These are phyloP conservation scores for Psidium guajava DNA, from an alignment of 345 rosid genomes.

Conservation along the genomic window DNA sequence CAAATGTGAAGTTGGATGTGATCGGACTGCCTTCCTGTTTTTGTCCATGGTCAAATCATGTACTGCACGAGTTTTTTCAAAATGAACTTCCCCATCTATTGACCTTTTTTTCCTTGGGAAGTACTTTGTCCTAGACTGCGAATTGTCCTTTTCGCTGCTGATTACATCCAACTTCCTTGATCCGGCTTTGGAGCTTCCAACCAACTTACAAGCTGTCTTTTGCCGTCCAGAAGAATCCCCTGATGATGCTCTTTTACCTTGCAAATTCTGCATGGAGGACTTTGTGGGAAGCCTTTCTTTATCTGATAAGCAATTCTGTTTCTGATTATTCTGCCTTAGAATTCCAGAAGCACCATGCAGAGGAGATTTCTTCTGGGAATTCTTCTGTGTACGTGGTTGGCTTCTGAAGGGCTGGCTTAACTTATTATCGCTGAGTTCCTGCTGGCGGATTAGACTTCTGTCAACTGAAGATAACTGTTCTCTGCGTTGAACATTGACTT, in stretches of 20 bases:
- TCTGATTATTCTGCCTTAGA: slow-evolving; percentile 83
- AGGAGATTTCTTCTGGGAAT: slow-evolving; percentile 35
- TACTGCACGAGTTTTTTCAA: slow-evolving; percentile 24
- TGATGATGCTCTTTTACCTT: slow-evolving; percentile 25
- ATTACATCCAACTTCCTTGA: slow-evolving; percentile 40
- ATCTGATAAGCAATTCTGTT: slow-evolving; percentile 50
- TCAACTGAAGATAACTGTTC: slow-evolving; percentile 36
- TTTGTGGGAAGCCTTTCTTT: slow-evolving; percentile 38
- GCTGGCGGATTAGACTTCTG: slow-evolving; percentile 23
- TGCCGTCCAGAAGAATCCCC: slow-evolving; percentile 22
- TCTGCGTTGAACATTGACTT: slow-evolving; percentile 69
- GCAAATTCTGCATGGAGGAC: slow-evolving; percentile 19
- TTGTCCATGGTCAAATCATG: slow-evolving; percentile 16
- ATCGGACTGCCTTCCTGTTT: slow-evolving; percentile 20
- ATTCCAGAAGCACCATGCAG: slow-evolving; percentile 32
- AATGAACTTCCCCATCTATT: slow-evolving; percentile 33
- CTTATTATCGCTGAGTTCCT: slow-evolving; percentile 42
- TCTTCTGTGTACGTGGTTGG: slow-evolving; percentile 44
- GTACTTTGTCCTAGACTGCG: slow-evolving; percentile 18
- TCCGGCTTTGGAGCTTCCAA: slow-evolving; percentile 33
- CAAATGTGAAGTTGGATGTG: slow-evolving; percentile 17
- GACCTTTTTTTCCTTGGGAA: slow-evolving; percentile 56
- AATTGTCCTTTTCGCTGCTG: slow-evolving; percentile 28
- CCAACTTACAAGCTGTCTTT: slow-evolving; percentile 22
- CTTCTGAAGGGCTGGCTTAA: slow-evolving; percentile 42